Percentiles rank a stretch among this genome's conserved stretches.
phyloP scores from a whole-genome alignment of 768 basidiomycete species.

The Podaxis pistillaris region DNA sequence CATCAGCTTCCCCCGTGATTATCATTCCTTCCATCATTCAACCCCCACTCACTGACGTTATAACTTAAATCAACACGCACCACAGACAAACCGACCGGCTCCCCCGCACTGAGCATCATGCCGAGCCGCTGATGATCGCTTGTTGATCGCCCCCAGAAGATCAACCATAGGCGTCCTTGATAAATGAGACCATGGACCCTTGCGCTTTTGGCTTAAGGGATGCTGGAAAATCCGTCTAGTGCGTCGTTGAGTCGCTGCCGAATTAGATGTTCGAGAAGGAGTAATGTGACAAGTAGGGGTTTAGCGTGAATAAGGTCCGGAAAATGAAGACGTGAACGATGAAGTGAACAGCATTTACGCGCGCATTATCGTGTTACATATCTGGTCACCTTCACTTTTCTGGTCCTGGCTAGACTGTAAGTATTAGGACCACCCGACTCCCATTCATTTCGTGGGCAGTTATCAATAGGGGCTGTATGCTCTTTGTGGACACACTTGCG shows the following conservation, averaged over 20 bases:
- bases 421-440: too few relatives aligned
- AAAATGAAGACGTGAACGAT: not conserved
- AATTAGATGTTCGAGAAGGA: not conserved
- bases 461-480: not conserved
- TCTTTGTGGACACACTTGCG: not conserved
- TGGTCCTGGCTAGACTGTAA: not conserved
- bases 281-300: not conserved
- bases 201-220: not conserved
- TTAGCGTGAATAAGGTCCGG: not conserved
- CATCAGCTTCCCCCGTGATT: slow-evolving; percentile 3
- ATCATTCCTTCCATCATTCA: slow-evolving; percentile 10
- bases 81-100: not conserved
- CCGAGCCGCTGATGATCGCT: not conserved
- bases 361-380: not conserved
- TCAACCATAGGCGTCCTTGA: not conserved
- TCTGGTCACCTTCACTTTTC: not conserved
- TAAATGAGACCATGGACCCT: too few relatives aligned
- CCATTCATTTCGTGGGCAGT: too few relatives aligned
- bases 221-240: not conserved
- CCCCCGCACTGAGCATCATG: not conserved
- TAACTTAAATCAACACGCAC: too few relatives aligned
- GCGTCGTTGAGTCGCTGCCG: not conserved
- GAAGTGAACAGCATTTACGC: not conserved
- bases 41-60: too few relatives aligned
- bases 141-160: not conserved